phyloP scores from a whole-genome alignment of 108 stramenopile species.

The Hondaea fermentalgiana region DNA sequence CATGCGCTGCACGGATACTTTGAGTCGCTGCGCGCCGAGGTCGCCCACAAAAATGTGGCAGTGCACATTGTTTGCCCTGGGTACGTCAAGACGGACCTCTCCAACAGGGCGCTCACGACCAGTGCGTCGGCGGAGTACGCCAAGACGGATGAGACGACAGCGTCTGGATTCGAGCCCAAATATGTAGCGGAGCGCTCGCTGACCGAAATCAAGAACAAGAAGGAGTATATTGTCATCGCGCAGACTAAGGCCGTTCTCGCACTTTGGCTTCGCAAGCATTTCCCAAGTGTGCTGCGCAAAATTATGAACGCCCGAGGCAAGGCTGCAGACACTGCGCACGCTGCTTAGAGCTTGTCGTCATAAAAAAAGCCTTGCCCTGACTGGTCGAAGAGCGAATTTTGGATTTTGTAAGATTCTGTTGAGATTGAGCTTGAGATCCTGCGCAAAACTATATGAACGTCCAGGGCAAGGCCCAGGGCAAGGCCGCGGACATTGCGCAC shows the following conservation, averaged over 20 bases:
- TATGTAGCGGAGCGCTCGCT: background rate
- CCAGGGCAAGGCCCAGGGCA: background rate
- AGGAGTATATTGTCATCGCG: background rate
- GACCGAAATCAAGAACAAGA: background rate
- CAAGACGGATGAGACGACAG: background rate
- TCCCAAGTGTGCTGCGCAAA: background rate
- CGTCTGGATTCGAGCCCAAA: background rate
- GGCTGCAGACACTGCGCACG: background rate
- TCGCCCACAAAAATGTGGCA: background rate
- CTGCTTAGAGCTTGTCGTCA: too few species aligned
- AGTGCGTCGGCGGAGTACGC: background rate
- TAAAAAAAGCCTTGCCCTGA: too few species aligned
- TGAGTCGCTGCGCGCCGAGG: constrained; percentile 20
- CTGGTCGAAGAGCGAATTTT: too few species aligned
- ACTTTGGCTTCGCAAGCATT: background rate
- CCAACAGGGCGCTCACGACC: background rate
- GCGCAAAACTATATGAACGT: background rate
- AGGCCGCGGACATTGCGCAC: background rate
- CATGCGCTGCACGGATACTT: constrained; percentile 27
- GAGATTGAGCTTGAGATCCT: background rate
- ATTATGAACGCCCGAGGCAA: background rate
- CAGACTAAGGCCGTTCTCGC: background rate
- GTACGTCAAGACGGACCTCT: background rate
- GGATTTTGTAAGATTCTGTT: too few species aligned
- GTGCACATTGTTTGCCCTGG: constrained; percentile 17